Base-by-base conservation (phyloP, 2,329 filamentous ascomycete species). In the Aspergillus sp. region DNA sequence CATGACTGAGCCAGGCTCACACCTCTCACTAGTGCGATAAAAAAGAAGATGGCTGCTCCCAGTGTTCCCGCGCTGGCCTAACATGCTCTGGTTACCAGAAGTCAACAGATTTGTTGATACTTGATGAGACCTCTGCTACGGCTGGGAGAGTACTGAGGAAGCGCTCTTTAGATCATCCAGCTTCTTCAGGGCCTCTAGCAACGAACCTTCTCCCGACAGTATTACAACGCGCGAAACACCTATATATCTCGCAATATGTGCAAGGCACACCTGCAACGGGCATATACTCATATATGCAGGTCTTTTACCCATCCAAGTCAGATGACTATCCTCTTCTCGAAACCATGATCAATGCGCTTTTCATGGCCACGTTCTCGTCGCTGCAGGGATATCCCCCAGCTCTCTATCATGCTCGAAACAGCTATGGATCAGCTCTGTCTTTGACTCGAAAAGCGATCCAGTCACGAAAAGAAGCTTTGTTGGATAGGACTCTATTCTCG, bases 221-320 rank as follows among this genome's bases (percentile, higher is more conserved):
- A 3, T 28, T 51, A 4, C 45, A 53, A 17, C 48, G 48, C 9
- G 48, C 56, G 17, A 53, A 58, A 17, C 10, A 36, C 19, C 39
- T 58, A 6, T 58, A 58, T 28, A 30, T 52, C 21, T 58, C 56
- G 6, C 56, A 58, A 58, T 58, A 58, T 13, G 48, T 58, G 10
- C 3, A 23, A 2, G 38, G 43, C 9, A n/a, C 30, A 36, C 49
- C 38, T 23, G 25, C 49, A 28, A 45, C 15, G 13, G 19, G 39
- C 21, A 17, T 58, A 1, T 58, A 53, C 17, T 58, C 49, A 5
- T 58, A 45, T 15, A 58, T 54, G 49, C 49, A 54, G 10, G 43
- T 58, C 25, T 58, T 58, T 23, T 53, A 53, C 21, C 45, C 56
- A 6, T 28, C 56, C 9, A 48, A 30, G 2, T 25, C 28, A 7